These are phyloP conservation scores for Piromyces finnis DNA, from an alignment of 192 early-diverging fungal species.

Conservation along the genomic window DNA sequence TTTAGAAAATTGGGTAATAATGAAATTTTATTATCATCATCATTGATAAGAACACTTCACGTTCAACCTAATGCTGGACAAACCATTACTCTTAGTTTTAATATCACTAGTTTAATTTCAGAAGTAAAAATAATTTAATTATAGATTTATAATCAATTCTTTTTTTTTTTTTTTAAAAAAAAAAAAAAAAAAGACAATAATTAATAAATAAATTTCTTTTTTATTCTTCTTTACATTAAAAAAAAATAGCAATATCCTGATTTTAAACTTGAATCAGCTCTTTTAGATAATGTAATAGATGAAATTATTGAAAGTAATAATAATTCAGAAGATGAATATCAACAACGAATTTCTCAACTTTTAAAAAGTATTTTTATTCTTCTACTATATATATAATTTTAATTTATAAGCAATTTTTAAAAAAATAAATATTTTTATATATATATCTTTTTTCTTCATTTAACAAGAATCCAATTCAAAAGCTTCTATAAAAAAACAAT, in stretches of 20 bases:
- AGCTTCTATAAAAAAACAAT: neutral
- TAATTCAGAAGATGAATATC: neutral
- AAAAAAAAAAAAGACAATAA: no score
- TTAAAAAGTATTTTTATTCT: neutral
- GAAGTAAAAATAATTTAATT: neutral
- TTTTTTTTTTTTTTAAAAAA: no score
- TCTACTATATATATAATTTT: no score
- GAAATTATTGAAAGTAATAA: neutral
- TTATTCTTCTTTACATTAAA: neutral
- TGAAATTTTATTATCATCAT: constrained; percentile 7
- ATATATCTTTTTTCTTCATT: neutral
- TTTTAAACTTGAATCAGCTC: neutral
- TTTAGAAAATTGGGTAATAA: constrained; percentile 4
- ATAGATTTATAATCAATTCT: no score
- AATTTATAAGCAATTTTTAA: neutral
- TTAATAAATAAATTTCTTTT: no score
- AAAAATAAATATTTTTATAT: neutral
- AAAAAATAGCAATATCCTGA: neutral
- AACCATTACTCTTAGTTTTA: neutral
- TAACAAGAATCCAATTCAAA: neutral
- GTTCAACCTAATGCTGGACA: constrained; percentile 8
- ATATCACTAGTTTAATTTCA: neutral
- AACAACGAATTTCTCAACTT: neutral
- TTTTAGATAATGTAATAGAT: neutral
- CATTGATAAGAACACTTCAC: constrained; percentile 4